Evolutionary conservation across 495 filamentous ascomycete species (phyloP), one percentile per base, ranked within the genome.

Genomic region (Penicillium maclennaniae): DNA sequence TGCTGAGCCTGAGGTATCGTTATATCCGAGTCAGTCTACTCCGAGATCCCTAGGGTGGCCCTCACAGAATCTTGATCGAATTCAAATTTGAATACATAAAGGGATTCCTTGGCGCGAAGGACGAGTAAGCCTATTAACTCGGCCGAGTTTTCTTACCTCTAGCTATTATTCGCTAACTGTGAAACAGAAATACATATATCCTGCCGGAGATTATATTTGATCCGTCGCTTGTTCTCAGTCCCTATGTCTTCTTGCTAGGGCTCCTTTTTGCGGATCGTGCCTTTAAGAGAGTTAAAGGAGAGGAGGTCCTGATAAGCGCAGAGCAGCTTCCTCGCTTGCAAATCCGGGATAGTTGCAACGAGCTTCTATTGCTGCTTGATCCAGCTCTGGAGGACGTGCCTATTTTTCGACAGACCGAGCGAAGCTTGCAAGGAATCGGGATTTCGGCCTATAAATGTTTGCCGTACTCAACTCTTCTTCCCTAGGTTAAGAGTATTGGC

Each of bases 141-240:
- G 4, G 26, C 5, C 5, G 26, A 27, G 26, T 27, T 27, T 27
- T 27, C 4, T 5, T 51, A 45, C n/a, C n/a, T n/a, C n/a, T 44
- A 27, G 40, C 21, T 17, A 44, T 49, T 2, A 21, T 50, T 37
- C 16, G 48, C 48, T 43, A 37, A 58, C 56, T 55, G 34, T 54
- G 34, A 10, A 43, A 42, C 40, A 72, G 66, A 45, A 68, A 70
- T 51, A 70, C 54, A 43, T 73, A 69, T 55, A 59, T 63, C 34
- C 44, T 73, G 15, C 69, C 66, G 8, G 61, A 74, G 41, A 69
- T 74, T 40, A 67, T 74, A 25, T 68, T 69, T 53, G 58, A 74
- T 51, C 65, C 59, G 23, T 66, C 66, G 1, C 52, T 72, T 25
- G 48, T 72, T 44, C 54, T 70, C 20, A 70, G 64, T 47, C 68